phyloP scores from a whole-genome alignment of 805 yeast genomes.

The Ascoidea rubescens region DNA sequence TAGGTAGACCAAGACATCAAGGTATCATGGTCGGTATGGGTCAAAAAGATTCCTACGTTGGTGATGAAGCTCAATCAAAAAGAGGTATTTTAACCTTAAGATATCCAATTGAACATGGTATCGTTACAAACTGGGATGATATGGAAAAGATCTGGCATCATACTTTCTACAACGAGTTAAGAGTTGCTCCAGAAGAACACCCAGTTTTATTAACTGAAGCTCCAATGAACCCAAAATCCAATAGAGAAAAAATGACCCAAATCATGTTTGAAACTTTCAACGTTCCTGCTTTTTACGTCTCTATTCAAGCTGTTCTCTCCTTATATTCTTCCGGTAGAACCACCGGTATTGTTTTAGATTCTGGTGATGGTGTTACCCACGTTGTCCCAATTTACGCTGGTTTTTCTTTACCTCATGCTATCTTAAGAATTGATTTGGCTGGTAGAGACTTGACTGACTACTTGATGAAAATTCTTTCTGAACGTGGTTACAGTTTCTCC shows the following conservation, averaged over 20 bases:
- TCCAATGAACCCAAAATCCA: slow-evolving; percentile 98
- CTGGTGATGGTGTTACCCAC: slow-evolving; percentile 99
- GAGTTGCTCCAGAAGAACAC: slow-evolving; percentile 99
- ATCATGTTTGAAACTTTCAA: slow-evolving; percentile 98
- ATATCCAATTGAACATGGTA: slow-evolving; percentile 99
- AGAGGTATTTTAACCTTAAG: slow-evolving; percentile 98
- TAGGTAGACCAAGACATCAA: slow-evolving; percentile 99
- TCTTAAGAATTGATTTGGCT: slow-evolving; percentile 96
- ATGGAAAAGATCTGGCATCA: slow-evolving; percentile 99
- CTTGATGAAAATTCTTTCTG: slow-evolving; percentile 95
- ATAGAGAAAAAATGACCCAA: slow-evolving; percentile 99
- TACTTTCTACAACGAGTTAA: slow-evolving; percentile 98
- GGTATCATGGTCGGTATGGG: slow-evolving; percentile 99
- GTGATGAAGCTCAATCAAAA: slow-evolving; percentile 99
- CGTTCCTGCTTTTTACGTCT: slow-evolving; percentile 98
- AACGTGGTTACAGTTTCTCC: slow-evolving; percentile 98
- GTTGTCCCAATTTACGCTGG: slow-evolving; percentile 99
- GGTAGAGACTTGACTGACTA: slow-evolving; percentile 99
- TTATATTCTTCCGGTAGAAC: slow-evolving; percentile 99
- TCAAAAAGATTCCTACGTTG: slow-evolving; percentile 98
- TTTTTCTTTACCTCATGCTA: slow-evolving; percentile 98
- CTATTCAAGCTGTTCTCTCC: slow-evolving; percentile 96
- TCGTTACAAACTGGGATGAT: slow-evolving; percentile 99
- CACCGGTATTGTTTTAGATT: slow-evolving; percentile 98
- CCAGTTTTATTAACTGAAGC: slow-evolving; percentile 99